Base-by-base conservation (phyloP, 2,329 filamentous ascomycete genomes). In the Alternaria dauci region DNA sequence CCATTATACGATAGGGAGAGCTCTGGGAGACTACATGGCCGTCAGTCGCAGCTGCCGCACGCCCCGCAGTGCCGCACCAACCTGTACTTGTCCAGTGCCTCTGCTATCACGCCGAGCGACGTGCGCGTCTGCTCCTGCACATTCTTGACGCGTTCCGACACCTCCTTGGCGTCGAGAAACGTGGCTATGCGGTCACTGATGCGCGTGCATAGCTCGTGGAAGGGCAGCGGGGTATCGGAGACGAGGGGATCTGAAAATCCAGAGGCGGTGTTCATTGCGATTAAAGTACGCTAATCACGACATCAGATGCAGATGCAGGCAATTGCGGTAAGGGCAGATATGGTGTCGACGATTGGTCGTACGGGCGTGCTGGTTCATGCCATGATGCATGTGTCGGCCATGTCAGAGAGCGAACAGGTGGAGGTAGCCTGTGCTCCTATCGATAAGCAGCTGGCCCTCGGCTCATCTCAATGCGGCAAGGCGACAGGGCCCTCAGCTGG, bases 1-100 rank as follows among this genome's bases (percentile, higher is more conserved):
- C 95, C 95, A 72, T 99, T 99, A 81, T 97, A 99, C 58, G 94
- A 96, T 66, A 98, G 84, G 5, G 94, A 93, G 62, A 98, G 85
- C 75, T 96, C 86, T 59, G 90, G 85, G 63, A 91, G 86, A 59
- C 92, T 95, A 71, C 61, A 55, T 34, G 50, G 42, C 23, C 39
- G 63, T 75, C 58, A 76, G 69, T 61, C 55, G n/a, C 25, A 52
- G 42, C 41, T 47, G 43, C 59, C 50, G 32, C 51, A 48, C 46
- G 52, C 39, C 20, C 56, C 52, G 41, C 44, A 48, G 26, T 41
- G 39, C 39, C 30, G 38, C 36, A 79, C 87, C 59, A 81, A 95
- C 89, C 86, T 86, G 78, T 97, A 98, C 74, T 85, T 85, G 64
- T 87, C 80, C 73, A 97, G 82, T 14, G 94, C 92, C 71, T 92